Base-by-base conservation (phyloP, 2,329 filamentous ascomycete genomes). In the Trichoderma sp. region DNA sequence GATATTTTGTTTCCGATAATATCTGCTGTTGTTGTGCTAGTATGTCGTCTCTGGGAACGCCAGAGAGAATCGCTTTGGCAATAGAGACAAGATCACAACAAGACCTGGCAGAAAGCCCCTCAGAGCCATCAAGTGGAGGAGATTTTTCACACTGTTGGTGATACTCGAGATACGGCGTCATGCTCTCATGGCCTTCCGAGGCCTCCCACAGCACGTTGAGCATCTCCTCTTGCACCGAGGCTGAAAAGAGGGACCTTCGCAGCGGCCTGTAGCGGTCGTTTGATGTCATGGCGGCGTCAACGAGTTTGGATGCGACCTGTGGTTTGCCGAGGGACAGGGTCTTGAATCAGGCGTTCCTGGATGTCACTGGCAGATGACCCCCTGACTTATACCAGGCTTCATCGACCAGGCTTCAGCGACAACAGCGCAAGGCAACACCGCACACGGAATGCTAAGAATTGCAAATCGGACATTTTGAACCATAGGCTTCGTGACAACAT, bases 141-240 rank as follows among this genome's bases (percentile, higher is more conserved):
- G 34, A 34, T 34, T 21, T 24, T 17, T 44, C 39, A 14, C 48
- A 48, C 39, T 62, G 52, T 5, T 48, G 54, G 17, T 54, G 54
- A 48, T 52, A 54, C 30, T 62, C 39, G 28, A 62, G 54, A n/a
- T 62, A 62, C 7, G 59, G 24, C 34, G 47, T 43, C 48, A 62
- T 28, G 45, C 50, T 48, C 15, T 21, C 19, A 19, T 62, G 48
- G 39, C 24, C 14, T 9, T 34, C 21, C 17, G 59, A 44, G 48
- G 59, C 50, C 48, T 62, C 48, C 59, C 59, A 62, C 21, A 62
- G n/a, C 54, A 30, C 39, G 21, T 44, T 24, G 28, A 62, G 59
- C 17, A 62, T 9, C 19, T 39, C 39, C 59, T 62, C 59, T n/a
- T 62, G 59, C 1, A 45, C 21, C 7, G 39, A 43, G 14, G 3